These are phyloP conservation scores for Colletotrichum trifolii DNA, from an alignment of 2,329 filamentous ascomycete genomes.

Conservation along the genomic window DNA sequence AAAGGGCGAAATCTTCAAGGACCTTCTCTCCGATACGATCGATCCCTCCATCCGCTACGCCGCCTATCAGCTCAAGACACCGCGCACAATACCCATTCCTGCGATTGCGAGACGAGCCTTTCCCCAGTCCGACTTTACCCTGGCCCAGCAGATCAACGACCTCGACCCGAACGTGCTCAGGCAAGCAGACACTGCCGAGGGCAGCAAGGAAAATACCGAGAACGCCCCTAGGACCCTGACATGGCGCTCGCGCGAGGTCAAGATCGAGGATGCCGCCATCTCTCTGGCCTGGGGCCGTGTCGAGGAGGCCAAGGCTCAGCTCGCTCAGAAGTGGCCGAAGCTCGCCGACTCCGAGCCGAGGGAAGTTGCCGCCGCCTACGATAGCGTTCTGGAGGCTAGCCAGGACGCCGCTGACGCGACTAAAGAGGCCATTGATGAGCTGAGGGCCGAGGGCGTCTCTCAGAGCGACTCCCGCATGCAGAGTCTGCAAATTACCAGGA, in stretches of 20 bases:
- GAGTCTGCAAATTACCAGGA: constrained; percentile 89
- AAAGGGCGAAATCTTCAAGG: constrained; percentile 84
- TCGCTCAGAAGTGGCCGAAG: constrained; percentile 61
- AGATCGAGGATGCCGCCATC: constrained; percentile 92
- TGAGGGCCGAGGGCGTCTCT: constrained; percentile 83
- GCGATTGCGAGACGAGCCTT: constrained; percentile 85
- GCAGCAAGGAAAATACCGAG: constrained; percentile 62
- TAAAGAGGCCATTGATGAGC: constrained; percentile 91
- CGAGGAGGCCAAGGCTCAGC: constrained; percentile 60
- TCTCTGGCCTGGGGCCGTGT: constrained; percentile 84
- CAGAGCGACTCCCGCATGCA: constrained; percentile 91
- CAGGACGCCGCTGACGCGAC: constrained; percentile 96
- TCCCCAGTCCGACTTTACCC: constrained; percentile 68
- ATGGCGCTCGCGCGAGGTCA: constrained; percentile 88
- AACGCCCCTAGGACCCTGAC: constrained; percentile 78
- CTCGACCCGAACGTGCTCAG: constrained; percentile 76
- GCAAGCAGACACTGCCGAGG: constrained; percentile 59
- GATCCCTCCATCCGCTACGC: constrained; percentile 96
- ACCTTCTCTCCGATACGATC: constrained; percentile 85
- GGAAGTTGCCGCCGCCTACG: constrained; percentile 87
- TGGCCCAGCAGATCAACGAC: constrained; percentile 76
- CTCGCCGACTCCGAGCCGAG: constrained; percentile 59
- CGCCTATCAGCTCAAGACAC: constrained; percentile 89
- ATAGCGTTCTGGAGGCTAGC: constrained; percentile 87
- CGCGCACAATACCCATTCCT: constrained; percentile 84